phyloP scores from a whole-genome alignment of 108 stramenopile genomes.

The Skeletonema menzelii region DNA sequence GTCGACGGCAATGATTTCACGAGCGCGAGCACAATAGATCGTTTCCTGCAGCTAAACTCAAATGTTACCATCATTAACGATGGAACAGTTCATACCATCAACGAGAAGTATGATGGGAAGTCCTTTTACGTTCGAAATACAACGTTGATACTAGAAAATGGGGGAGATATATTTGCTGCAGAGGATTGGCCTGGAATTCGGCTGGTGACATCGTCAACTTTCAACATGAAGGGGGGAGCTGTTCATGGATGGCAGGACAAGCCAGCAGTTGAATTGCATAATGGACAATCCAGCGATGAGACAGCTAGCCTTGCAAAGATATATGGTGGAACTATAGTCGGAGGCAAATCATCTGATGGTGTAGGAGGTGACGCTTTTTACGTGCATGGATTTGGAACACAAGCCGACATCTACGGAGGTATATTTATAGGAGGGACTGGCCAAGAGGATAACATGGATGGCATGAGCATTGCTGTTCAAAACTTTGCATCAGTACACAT shows the following conservation, averaged over 20 bases:
- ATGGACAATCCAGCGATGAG: conserved; percentile 6
- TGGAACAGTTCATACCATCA: neutral
- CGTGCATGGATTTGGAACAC: conserved; percentile 14
- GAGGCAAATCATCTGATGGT: neutral
- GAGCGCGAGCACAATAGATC: neutral
- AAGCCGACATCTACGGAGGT: neutral
- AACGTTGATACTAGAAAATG: neutral
- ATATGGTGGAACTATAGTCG: neutral
- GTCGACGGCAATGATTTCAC: neutral
- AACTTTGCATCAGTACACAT: conserved; percentile 16
- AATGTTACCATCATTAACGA: neutral
- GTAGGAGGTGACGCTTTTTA: conserved; percentile 9
- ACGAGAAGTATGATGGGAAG: neutral
- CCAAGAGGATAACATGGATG: neutral
- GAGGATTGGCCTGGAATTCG: neutral
- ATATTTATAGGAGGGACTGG: conserved; percentile 3
- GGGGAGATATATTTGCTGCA: neutral
- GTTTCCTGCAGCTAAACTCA: neutral
- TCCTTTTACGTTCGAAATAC: neutral
- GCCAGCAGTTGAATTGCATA: conserved; percentile 8
- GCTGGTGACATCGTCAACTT: neutral
- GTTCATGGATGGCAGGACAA: neutral
- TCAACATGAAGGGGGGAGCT: neutral
- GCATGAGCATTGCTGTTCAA: neutral
- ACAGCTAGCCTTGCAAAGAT: conserved; percentile 4